Evolutionary conservation across 495 filamentous ascomycete species (phyloP), one percentile per base, ranked within the genome.

Genomic region (Daldinia concentrica): DNA sequence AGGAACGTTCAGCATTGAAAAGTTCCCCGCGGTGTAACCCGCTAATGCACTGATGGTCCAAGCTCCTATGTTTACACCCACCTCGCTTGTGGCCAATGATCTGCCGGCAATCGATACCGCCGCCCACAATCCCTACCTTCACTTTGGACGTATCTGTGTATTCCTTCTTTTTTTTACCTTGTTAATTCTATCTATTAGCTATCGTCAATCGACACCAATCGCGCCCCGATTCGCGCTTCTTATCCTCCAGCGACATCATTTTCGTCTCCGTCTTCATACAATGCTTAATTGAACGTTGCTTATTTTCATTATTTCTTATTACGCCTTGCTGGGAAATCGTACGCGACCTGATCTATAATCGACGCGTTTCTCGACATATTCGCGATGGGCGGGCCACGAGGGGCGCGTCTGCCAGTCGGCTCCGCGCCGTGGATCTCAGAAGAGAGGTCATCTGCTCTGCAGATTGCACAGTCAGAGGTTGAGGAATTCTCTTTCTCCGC

Each of bases 401-500:
- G 78, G 54, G 82, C 84, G 74, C 85, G 84, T 80, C 74, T 86
- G 71, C 82, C 82, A 65, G 84, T 88, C 68, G 86, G 86, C 75
- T 87, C 86, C 64, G 75, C 80, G 74, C 78, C 82, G 74, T 88
- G 86, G 86, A 76, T 86, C 52, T 77, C 81, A 27, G 86, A 87
- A 71, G 86, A 88, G 72, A 75, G 85, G 54, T 72, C 75, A 22
- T 81, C 83, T 58, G 83, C 85, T 3, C 62, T 82, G 55, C 78
- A 81, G 58, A 85, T 88, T 69, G 84, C 78, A n/a, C 74, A 83
- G 22, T 79, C 81, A 24, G 95, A 98, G 78, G 83, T 91, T 56
- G 94, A 97, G 68, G 93, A 97, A 78, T 93, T 97, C 75, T 87
- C 92, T 57, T 98, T 91, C 80, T 90, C 92, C 0, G 93, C 91